phyloP scores from a whole-genome alignment of 805 yeast genomes.

The Nakazawaea ernobii region DNA sequence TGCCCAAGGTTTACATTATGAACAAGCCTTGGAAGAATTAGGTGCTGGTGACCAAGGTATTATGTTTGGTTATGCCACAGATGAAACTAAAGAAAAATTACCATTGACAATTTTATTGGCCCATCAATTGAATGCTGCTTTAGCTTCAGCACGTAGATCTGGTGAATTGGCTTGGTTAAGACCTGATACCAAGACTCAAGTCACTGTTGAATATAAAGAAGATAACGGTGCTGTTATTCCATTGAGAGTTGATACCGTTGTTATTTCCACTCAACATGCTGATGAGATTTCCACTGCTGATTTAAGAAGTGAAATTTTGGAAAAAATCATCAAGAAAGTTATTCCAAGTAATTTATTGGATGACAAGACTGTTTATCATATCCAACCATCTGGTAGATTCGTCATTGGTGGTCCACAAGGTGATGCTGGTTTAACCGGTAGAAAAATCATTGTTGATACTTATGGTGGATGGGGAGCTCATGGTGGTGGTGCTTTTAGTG shows the following conservation, averaged over 20 bases:
- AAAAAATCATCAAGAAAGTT: conserved; percentile 85
- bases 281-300: conserved; percentile 93
- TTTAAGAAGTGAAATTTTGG: conserved; percentile 69
- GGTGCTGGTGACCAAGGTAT: conserved; percentile 99
- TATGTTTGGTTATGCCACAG: conserved; percentile 99
- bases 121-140: conserved; percentile 93
- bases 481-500: conserved; percentile 99
- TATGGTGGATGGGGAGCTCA: conserved; percentile 99
- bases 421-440: conserved; percentile 99
- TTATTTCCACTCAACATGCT: conserved; percentile 96
- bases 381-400: conserved; percentile 99
- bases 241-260: conserved; percentile 94
- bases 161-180: conserved; percentile 95
- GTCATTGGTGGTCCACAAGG: conserved; percentile 99
- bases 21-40: conserved; percentile 89
- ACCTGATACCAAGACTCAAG: conserved; percentile 99
- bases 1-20: conserved; percentile 98
- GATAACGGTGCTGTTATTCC: conserved; percentile 96
- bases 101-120: conserved; percentile 93
- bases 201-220: conserved; percentile 91
- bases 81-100: conserved; percentile 95
- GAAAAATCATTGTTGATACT: conserved; percentile 98
- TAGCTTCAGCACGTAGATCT: conserved; percentile 96
- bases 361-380: conserved; percentile 93
- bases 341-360: conserved; percentile 88